Evolutionary conservation across 1,139 yeast genomes (phyloP), one percentile per base, ranked within the genome.

Genomic region (Debaryomyces subglobosus): DNA sequence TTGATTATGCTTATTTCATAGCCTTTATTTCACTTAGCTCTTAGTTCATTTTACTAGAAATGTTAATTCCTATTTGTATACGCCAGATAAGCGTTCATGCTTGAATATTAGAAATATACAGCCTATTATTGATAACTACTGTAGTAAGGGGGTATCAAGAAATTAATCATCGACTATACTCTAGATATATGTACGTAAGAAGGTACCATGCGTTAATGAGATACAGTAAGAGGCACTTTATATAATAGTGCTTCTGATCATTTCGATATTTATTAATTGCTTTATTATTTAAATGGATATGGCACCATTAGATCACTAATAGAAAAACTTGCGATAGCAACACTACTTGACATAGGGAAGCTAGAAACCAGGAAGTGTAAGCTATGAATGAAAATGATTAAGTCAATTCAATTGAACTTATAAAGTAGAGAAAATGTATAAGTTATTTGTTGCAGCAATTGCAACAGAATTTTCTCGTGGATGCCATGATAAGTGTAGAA

Each of bases 401-500:
- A 40, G 27, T 40, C 43, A 40, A 40, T 30, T 36, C 47, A 39
- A 21, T 35, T 29, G 35, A 27, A 21, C 15, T 61, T 69, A 85
- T 61, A 84, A 76, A 52, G 89, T 84, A 48, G 89, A 84, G 66
- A 86, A 85, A 55, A 87, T 86, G 72, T 87, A 87, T 63, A 89
- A 79, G 72, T 95, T 95, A 74, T 95, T 95, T 24, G 99, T 95
- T 29, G 99, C 99, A 45, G 98, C 99, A 63, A 95, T 89, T 39
- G 99, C 99, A 57, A 95, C 96, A 45, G 96, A 86, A 72, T 94
- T 90, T 72, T 95, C 99, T 62, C 78, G 80, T 55, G 99, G 99
- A 74, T 95, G 99, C 99, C 99, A 95, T 64, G 98, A 91, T 69
- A 91, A 79, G 72, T 94, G 98, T 69, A 94, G 79, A 56, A 95